Conservation (phyloP, 345 rosid species). For the Excoecaria agallocha region DNA sequence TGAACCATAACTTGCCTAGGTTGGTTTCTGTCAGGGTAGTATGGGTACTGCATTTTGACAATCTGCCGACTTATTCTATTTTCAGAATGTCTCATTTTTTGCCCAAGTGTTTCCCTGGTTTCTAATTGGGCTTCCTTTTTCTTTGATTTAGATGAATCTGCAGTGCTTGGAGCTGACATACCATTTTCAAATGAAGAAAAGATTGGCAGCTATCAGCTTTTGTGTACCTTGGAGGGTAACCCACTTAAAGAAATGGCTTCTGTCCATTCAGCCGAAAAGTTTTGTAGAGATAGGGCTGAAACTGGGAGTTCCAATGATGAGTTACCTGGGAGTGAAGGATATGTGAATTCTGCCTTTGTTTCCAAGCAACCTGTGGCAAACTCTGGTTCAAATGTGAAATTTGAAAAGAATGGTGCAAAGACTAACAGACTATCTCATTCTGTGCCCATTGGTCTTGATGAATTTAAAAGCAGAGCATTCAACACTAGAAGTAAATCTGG, state of each 20-base stretch:
- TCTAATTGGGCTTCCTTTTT: background rate
- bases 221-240: constrained; percentile 28
- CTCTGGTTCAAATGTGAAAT: constrained; percentile 26
- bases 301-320: constrained; percentile 19
- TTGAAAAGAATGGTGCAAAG: constrained; percentile 34
- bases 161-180: constrained; percentile 27
- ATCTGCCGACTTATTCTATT: background rate
- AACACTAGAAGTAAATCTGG: constrained; percentile 57
- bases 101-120: background rate
- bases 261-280: constrained; percentile 22
- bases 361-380: constrained; percentile 25
- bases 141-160: constrained; percentile 46
- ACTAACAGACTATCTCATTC: constrained; percentile 50
- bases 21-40: background rate
- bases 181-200: constrained; percentile 36
- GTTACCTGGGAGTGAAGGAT: constrained; percentile 26
- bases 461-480: constrained; percentile 83
- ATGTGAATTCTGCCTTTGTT: constrained; percentile 18
- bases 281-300: constrained; percentile 23
- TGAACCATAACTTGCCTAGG: background rate
- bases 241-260: constrained; percentile 25
- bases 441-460: constrained; percentile 77
- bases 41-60: background rate
- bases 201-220: constrained; percentile 9
- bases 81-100: background rate